phyloP scores from a whole-genome alignment of 163 green algal genomes.

The Chlamydomonas reinhardtii region DNA sequence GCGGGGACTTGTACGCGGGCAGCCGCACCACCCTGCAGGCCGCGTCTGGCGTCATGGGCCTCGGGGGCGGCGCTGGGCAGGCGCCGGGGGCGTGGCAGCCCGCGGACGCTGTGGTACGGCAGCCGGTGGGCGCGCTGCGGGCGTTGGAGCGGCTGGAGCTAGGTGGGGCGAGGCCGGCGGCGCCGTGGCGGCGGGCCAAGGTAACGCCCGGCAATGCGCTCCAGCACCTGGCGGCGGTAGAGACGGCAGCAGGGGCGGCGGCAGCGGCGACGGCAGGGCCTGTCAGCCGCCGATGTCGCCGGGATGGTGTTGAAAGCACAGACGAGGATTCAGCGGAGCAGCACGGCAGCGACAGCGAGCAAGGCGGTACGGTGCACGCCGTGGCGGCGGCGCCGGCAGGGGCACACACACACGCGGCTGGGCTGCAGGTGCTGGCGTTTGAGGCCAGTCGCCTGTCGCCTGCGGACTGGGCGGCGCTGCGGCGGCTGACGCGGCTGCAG shows the following conservation, averaged over 20 bases:
- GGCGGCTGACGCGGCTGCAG: background rate
- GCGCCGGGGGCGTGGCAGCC: too few species aligned
- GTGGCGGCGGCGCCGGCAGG: background rate
- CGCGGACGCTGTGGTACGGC: too few species aligned
- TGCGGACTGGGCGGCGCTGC: background rate
- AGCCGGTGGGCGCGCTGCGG: background rate
- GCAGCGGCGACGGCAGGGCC: background rate
- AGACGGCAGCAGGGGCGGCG: background rate
- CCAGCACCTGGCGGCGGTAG: background rate
- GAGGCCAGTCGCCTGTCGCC: background rate
- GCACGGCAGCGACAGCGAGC: background rate
- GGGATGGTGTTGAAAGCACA: too few species aligned
- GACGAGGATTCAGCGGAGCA: background rate
- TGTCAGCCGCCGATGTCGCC: background rate
- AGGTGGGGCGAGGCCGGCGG: too few species aligned
- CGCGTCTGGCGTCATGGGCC: too few species aligned
- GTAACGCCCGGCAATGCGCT: too few species aligned
- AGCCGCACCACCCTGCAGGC: background rate
- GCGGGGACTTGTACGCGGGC: background rate
- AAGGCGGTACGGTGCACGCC: too few species aligned
- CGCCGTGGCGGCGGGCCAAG: too few species aligned
- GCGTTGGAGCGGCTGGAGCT: background rate
- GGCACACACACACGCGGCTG: background rate
- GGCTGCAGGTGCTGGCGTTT: background rate
- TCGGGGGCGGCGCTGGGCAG: too few species aligned